These are phyloP conservation scores for Cenchrus americanus DNA, from an alignment of 176 grass and related monocot species.

Conservation along the genomic window DNA sequence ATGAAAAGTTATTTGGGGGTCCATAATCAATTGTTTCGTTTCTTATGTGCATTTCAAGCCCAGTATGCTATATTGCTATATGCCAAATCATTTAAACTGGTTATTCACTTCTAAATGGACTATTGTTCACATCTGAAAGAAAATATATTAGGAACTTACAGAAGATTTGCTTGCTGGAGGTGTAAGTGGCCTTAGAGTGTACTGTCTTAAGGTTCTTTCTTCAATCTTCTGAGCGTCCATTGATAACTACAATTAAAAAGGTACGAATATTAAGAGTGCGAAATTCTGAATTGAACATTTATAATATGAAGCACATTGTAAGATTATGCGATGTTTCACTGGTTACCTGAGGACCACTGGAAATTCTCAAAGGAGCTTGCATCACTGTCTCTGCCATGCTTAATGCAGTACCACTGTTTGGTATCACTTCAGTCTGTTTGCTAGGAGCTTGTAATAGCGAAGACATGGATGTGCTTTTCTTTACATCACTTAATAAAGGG, in stretches of 20 bases:
- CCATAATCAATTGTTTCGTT: not conserved
- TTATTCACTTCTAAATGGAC: conserved; percentile 19
- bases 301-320: conserved; percentile 26
- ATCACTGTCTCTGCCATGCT: conserved; percentile 76
- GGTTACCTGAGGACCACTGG: conserved; percentile 57
- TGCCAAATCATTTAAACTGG: conserved; percentile 10
- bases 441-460: conserved; percentile 44
- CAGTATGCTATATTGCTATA: conserved; percentile 15
- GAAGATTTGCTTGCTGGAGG: conserved; percentile 66
- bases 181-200: conserved; percentile 65
- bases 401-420: conserved; percentile 54
- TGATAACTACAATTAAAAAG: conserved; percentile 49
- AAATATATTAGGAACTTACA: conserved; percentile 50
- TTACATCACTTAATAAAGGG: conserved; percentile 46
- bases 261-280: not conserved
- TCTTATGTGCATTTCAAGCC: not conserved
- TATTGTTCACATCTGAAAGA: not conserved
- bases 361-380: conserved; percentile 62
- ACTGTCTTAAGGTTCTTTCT: conserved; percentile 66
- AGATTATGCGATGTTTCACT: conserved; percentile 13
- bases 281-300: conserved; percentile 15
- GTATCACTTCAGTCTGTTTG: conserved; percentile 38
- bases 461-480: conserved; percentile 39
- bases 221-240: conserved; percentile 72
- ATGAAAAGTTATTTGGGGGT: not conserved